Base-by-base conservation (phyloP, 192 early-diverging fungal genomes). In the Coemansia umbellata region DNA sequence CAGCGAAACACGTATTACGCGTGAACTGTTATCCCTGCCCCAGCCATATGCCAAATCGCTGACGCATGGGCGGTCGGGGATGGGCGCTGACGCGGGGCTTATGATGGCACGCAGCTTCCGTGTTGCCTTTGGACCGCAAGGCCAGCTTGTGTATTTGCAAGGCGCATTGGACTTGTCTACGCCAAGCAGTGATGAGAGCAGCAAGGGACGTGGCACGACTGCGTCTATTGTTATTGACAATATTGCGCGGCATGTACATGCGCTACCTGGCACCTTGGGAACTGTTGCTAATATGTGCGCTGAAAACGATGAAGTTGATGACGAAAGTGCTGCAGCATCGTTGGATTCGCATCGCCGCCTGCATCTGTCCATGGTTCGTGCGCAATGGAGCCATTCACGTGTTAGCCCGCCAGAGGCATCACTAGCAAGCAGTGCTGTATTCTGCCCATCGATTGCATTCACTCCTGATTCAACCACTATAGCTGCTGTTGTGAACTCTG, bases 61-160 rank as follows among this genome's bases (percentile, higher is more conserved):
- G 47, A 52, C 74, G 1, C 66, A 77, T 36, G 72, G 79, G 14
- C 57, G 57, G 23, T 73, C 80, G 10, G 75, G 76, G 7, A 32
- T 80, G 27, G 36, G 83, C 23, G 80, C 79, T 0, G 89, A 93
- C 75, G 86, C 87, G 5, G 87, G 91, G 0, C 47, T 92, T 40
- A 81, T 81, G 70, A 88, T 94, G 84, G 86, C 85, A 13, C 81
- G 91, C 33, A 86, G 83, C 50, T 94, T 86, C 53, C 81, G 92
- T 37, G 92, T 87, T 1, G 87, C 91, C 0, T 97, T 91, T 86
- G 91, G 89, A 0, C 83, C 85, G 0, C 82, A 81, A 47, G 92
- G 91, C 11, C 55, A 72, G 36, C 78, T 93, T 26, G 84, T 84
- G 0, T 76, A 74, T 23, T 40, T 74, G 40, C 55, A 32, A 11